Base-by-base conservation (phyloP, 352 stramenopile genomes). In the Globisporangium echinulatum region DNA sequence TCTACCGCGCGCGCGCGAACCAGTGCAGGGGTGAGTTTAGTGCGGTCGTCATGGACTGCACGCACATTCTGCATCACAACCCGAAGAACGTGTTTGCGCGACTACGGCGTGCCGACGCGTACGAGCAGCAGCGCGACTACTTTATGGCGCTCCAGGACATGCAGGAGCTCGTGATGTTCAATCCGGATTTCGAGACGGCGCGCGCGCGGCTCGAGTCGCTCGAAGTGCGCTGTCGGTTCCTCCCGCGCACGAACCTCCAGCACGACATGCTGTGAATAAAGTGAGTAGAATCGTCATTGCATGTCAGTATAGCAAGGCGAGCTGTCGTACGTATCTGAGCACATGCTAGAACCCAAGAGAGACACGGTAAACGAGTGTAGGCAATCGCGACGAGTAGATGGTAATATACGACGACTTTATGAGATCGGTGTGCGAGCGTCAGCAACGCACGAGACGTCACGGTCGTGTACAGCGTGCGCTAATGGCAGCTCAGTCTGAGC, bases 111-210 rank as follows among this genome's bases (percentile, higher is more conserved):
- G 75, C 75, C 1, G 75, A 85, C 49, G 73, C 75, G 38, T 83
- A 79, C 59, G 75, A 85, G 39, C 75, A 85, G 56, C 74, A 82
- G 54, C 73, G 71, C 7, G 75, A 85, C 40, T 83, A 79, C 52
- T 73, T 79, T 49, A 75, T 79, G 71, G 75, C 75, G 42, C 59
- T 85, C 5, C 61, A 83, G 38, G 75, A 85, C 56, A 83, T 85
- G 54, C 71, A 72, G 17, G 73, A 85, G 56, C 58, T 85, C 3
- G 73, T 83, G 61, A 67, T 64, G 15, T 62, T 81, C 25, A 82
- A 82, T 59, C 75, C 75, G 13, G 69, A 85, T 49, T 85, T 81
- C 50, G 66, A 81, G 59, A 75, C 79, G 50, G 75, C 75, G 6
- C 71, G 73, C 13, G 73, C 69, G 19, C 64, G 75, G 1, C 58